phyloP scores from a whole-genome alignment of 1,284 basidiomycete species.

The Lentinula novae-zelandiae region DNA sequence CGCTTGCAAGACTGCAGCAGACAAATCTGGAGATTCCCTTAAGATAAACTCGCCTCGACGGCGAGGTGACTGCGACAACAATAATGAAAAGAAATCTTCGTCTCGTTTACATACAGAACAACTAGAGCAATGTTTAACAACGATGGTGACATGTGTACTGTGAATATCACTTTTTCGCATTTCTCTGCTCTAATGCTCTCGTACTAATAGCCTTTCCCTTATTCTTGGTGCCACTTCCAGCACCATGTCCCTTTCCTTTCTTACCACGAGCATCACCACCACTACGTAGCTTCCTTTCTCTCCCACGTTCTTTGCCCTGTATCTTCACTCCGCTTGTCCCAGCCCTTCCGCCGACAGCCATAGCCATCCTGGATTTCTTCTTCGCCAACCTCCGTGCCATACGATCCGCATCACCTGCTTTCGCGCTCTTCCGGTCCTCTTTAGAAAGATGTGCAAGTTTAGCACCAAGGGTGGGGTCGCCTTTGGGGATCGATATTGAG shows the following conservation, averaged over 20 bases:
- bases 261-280: conserved; percentile 26
- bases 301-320: conserved; percentile 36
- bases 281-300: conserved; percentile 41
- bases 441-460: conserved; percentile 77
- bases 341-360: conserved; percentile 5
- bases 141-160: too few species aligned
- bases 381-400: conserved; percentile 83
- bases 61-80: too few species aligned
- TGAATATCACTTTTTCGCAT: too few species aligned
- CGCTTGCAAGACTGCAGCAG: too few species aligned
- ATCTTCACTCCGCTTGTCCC: conserved; percentile 37
- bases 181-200: too few species aligned
- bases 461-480: conserved; percentile 76
- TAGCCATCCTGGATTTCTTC: conserved; percentile 65
- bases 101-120: too few species aligned
- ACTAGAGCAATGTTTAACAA: too few species aligned
- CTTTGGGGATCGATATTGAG: conserved; percentile 55
- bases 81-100: too few species aligned
- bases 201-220: conserved; percentile 52
- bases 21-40: too few species aligned
- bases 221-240: conserved; percentile 26
- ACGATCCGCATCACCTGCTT: conserved; percentile 74
- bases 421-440: conserved; percentile 80
- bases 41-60: too few species aligned
- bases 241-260: conserved; percentile 15